These are phyloP conservation scores for Tylopilus plumbeoviolaceoides DNA, from an alignment of 768 basidiomycete species.

Conservation along the genomic window DNA sequence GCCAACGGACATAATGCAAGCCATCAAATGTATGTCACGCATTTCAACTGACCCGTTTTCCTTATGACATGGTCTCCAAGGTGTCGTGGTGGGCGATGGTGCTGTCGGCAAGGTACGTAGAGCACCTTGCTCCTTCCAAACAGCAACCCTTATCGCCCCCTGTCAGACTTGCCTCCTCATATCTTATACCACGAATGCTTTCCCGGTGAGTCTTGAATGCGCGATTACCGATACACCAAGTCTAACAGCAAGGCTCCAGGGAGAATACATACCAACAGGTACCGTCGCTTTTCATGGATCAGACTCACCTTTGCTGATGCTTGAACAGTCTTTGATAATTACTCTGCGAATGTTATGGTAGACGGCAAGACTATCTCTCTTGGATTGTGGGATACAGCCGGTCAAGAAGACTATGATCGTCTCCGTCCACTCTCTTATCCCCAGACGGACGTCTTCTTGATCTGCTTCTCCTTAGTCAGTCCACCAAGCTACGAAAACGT, in stretches of 20 bases:
- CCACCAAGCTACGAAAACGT: constrained; percentile 99
- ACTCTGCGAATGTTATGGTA: constrained; percentile 97
- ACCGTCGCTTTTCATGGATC: constrained; percentile 17
- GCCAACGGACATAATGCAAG: constrained; percentile 57
- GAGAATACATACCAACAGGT: constrained; percentile 97
- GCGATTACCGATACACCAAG: constrained; percentile 8
- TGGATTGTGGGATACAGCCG: constrained; percentile 99
- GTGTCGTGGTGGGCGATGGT: constrained; percentile 98
- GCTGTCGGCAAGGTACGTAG: constrained; percentile 89
- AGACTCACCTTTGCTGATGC: constrained; percentile 7
- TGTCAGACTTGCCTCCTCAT: constrained; percentile 94
- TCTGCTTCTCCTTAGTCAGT: constrained; percentile 97
- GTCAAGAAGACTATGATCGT: constrained; percentile 98
- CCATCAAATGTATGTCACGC: constrained; percentile 77
- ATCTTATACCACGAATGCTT: constrained; percentile 98
- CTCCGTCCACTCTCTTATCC: constrained; percentile 97
- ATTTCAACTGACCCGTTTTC: constrained; percentile 13
- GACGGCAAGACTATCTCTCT: constrained; percentile 98
- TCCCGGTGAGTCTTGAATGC: constrained; percentile 61
- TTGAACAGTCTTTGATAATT: constrained; percentile 90
- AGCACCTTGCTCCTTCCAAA: constrained; percentile 2
- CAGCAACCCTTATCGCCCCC: constrained; percentile 11
- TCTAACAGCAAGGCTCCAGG: constrained; percentile 43
- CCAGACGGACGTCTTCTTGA: constrained; percentile 98
- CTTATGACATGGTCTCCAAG: constrained; percentile 42